Conservation (phyloP, 2,329 filamentous ascomycete species). For the Podosphaera leucotricha region DNA sequence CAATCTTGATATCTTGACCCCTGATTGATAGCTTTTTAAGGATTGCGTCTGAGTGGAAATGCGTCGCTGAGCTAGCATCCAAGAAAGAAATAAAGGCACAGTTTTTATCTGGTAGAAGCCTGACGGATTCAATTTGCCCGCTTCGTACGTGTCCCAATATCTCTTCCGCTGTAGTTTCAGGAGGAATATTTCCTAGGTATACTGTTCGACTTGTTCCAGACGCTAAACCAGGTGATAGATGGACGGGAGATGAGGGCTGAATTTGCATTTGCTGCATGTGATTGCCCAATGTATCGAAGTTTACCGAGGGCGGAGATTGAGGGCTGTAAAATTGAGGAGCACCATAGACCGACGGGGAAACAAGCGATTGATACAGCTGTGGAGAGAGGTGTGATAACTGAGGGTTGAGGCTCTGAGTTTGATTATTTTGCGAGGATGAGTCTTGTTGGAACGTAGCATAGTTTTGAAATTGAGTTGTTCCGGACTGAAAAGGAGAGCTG, state of each 20-base stretch:
- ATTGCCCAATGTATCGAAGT: constrained; percentile 27
- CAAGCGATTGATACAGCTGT: constrained; percentile 60
- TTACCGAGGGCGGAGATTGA: constrained; percentile 55
- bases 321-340: constrained; percentile 62
- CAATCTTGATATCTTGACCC: constrained; percentile 97
- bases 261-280: constrained; percentile 25
- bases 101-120: constrained; percentile 94
- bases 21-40: constrained; percentile 98
- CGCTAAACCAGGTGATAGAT: constrained; percentile 55
- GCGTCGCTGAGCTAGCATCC: constrained; percentile 88
- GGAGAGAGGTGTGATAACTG: constrained; percentile 62
- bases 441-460: constrained; percentile 49
- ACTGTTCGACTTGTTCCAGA: constrained; percentile 89
- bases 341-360: constrained; percentile 66
- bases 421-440: constrained; percentile 28
- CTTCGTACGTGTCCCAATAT: constrained; percentile 90
- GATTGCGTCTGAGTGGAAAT: constrained; percentile 98
- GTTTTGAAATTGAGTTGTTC: constrained; percentile 78
- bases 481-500: constrained; percentile 89
- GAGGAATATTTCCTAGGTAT: constrained; percentile 94
- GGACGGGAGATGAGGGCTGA: constrained; percentile 47
- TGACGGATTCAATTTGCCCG: constrained; percentile 96
- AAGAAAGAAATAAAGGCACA: constrained; percentile 99
- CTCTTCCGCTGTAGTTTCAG: constrained; percentile 89
- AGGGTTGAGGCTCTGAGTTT: constrained; percentile 40